Evolutionary conservation across 306 rosid species (phyloP).

Genomic region (Cyamopsis tetragonoloba): DNA sequence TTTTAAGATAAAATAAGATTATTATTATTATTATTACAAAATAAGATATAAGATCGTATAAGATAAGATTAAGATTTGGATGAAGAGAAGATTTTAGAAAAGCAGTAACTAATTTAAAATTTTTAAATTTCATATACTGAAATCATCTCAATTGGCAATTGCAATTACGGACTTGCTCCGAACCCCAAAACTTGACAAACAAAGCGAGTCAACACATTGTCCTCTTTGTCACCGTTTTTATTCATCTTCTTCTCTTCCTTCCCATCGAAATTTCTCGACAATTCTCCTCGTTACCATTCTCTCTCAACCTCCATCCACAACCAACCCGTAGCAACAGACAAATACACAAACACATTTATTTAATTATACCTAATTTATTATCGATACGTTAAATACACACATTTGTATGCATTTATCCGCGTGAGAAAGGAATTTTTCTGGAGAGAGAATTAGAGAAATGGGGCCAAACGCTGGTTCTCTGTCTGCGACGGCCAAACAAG

Average conservation of each 20-base stretch:
- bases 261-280: background rate
- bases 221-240: background rate
- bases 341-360: background rate
- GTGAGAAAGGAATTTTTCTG: background rate
- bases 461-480: constrained; percentile 38
- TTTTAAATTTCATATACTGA: too few relatives aligned
- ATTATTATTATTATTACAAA: too few relatives aligned
- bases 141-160: too few relatives aligned
- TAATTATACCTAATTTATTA: too few relatives aligned
- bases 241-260: background rate
- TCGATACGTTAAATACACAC: too few relatives aligned
- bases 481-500: constrained; percentile 45
- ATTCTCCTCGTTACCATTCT: background rate
- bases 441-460: constrained; percentile 28
- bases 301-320: too few relatives aligned
- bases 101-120: too few relatives aligned
- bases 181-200: background rate
- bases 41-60: too few relatives aligned
- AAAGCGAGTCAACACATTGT: background rate
- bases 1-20: too few relatives aligned
- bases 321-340: background rate
- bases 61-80: too few relatives aligned
- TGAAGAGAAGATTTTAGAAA: too few relatives aligned
- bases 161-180: too few relatives aligned
- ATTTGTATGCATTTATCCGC: background rate